phyloP scores from a whole-genome alignment of 148 eudicot genomes.

The Pharnaceum exiguum region DNA sequence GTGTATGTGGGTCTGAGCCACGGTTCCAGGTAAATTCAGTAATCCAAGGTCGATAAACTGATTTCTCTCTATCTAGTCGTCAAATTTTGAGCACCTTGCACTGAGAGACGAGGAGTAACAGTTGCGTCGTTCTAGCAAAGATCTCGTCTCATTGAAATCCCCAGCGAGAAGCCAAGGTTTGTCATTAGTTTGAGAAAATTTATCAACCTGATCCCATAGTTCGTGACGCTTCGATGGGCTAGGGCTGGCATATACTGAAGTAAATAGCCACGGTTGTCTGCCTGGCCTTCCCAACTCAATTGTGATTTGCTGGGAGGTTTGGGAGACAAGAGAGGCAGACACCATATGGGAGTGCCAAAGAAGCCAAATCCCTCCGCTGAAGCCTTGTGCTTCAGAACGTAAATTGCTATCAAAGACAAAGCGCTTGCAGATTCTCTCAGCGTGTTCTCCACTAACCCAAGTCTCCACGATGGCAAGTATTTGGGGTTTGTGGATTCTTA shows the following conservation, averaged over 20 bases:
- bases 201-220: not conserved
- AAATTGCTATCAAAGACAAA: not conserved
- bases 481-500: not conserved
- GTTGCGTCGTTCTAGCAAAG: no score
- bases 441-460: not conserved
- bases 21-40: no score
- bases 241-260: not conserved
- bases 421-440: not conserved
- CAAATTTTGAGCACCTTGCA: no score
- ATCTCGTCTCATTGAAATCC: no score
- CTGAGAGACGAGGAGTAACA: no score
- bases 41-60: no score
- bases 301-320: not conserved
- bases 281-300: not conserved
- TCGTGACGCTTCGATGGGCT: not conserved
- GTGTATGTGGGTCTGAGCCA: no score
- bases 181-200: not conserved
- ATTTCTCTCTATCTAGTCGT: no score
- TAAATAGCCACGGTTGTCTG: not conserved
- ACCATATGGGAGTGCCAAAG: slow-evolving; percentile 2
- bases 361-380: not conserved
- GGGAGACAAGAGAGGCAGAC: not conserved
- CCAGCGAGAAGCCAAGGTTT: not conserved
- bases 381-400: not conserved
- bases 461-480: not conserved